Conservation (phyloP, 257 asterid genomes). For the Cordia subcordata region DNA sequence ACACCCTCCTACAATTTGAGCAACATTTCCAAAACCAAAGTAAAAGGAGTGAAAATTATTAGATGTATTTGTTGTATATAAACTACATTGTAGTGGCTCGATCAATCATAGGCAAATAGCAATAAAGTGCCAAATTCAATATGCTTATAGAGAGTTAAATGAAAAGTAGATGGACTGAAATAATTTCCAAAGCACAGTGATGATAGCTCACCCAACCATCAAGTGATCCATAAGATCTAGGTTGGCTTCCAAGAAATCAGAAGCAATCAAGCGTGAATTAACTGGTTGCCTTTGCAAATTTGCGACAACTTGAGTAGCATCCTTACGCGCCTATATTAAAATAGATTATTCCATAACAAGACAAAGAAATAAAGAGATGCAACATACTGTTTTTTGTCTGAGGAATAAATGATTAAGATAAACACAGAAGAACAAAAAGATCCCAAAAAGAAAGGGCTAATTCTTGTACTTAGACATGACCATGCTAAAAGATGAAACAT, state of each 20-base stretch:
- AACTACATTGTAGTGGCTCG: too few species aligned
- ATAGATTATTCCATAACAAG: slow-evolving; percentile 10
- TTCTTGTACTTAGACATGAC: neutral
- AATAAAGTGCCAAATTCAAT: neutral
- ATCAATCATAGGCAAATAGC: too few species aligned
- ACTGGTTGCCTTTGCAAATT: slow-evolving; percentile 86
- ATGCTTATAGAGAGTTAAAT: neutral
- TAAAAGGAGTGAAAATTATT: too few species aligned
- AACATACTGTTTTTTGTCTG: too few species aligned
- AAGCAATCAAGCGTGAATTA: slow-evolving; percentile 69
- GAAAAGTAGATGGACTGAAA: neutral
- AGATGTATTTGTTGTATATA: too few species aligned
- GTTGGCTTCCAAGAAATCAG: slow-evolving; percentile 75
- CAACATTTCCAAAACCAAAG: too few species aligned
- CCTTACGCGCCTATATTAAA: slow-evolving; percentile 65
- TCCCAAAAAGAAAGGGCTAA: too few species aligned
- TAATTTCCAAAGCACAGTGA: neutral
- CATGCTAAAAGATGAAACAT: neutral
- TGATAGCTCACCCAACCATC: slow-evolving; percentile 59
- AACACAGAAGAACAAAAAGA: neutral
- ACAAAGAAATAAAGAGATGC: neutral
- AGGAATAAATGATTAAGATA: neutral
- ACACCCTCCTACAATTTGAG: too few species aligned
- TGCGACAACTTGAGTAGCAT: slow-evolving; percentile 79
- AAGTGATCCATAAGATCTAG: slow-evolving; percentile 64